Evolutionary conservation across 1,139 yeast species (phyloP).

Genomic region (Pneumocystis carinii): DNA sequence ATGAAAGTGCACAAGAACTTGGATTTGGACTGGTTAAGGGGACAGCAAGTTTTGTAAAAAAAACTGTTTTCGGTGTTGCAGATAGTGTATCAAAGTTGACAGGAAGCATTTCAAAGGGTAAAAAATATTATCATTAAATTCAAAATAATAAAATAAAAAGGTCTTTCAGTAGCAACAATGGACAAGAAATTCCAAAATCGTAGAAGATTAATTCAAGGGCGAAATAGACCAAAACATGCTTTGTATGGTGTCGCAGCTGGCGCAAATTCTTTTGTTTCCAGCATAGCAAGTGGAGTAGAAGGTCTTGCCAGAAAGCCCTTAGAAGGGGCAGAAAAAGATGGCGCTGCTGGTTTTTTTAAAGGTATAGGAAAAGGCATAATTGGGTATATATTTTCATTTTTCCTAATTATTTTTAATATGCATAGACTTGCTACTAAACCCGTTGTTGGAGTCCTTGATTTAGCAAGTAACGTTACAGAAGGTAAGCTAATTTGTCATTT

Average conservation of each 20-base stretch:
- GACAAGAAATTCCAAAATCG: constrained; percentile 75
- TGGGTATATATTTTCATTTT: constrained; percentile 29
- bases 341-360: constrained; percentile 79
- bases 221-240: constrained; percentile 76
- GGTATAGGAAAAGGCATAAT: constrained; percentile 91
- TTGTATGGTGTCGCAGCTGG: constrained; percentile 77
- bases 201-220: constrained; percentile 50
- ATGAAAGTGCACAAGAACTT: constrained; percentile 87
- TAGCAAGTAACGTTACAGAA: constrained; percentile 85
- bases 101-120: constrained; percentile 69
- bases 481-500: neutral
- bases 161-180: constrained; percentile 77
- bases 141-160: constrained; percentile 22
- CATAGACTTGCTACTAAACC: constrained; percentile 69
- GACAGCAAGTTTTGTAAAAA: constrained; percentile 81
- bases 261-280: constrained; percentile 77
- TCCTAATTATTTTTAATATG: neutral
- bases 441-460: constrained; percentile 84
- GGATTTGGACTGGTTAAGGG: constrained; percentile 96
- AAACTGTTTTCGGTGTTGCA: constrained; percentile 86
- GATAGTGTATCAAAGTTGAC: constrained; percentile 88
- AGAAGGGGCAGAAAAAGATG: constrained; percentile 72
- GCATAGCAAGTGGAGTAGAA: constrained; percentile 71
- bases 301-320: constrained; percentile 87
- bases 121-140: neutral